Percentiles rank a stretch among this genome's conserved stretches.
Conservation (phyloP, 257 asterid genomes). For the Gynochthodes officinalis region DNA sequence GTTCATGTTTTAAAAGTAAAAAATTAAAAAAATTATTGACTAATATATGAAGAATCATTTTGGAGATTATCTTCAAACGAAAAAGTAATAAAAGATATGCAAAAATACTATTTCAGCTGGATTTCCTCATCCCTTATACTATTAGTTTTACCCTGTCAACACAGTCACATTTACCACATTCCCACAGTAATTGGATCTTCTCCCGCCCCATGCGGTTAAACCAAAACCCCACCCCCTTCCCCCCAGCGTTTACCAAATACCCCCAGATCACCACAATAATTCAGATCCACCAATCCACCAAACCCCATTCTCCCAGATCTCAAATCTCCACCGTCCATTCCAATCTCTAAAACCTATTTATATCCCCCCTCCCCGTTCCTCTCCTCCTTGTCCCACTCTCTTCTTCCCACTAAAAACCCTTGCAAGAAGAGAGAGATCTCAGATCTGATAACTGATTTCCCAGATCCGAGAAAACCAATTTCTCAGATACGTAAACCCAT, state of each 20-base stretch:
- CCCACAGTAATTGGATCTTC: background rate
- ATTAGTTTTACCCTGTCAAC: background rate
- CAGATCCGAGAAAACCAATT: background rate
- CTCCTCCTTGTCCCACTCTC: slow-evolving; percentile 19
- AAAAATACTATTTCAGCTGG: background rate
- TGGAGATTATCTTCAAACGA: too few species aligned
- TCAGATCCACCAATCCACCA: slow-evolving; percentile 26
- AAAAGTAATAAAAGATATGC: too few species aligned
- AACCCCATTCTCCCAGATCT: slow-evolving; percentile 6
- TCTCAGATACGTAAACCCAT: background rate
- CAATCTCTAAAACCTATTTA: slow-evolving; percentile 24
- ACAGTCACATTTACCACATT: background rate
- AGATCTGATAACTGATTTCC: background rate
- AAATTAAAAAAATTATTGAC: too few species aligned
- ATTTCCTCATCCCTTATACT: background rate
- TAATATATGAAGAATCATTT: too few species aligned
- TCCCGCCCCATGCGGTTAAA: background rate
- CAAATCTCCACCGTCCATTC: slow-evolving; percentile 29
- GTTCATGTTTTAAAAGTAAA: too few species aligned
- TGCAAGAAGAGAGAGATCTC: slow-evolving; percentile 14
- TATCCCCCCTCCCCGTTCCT: slow-evolving; percentile 5
- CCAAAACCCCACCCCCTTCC: background rate
- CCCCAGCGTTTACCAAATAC: too few species aligned
- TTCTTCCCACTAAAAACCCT: slow-evolving; percentile 1
- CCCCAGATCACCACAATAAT: background rate